Conservation (phyloP, 257 asterid species). For the Ilex asprella region DNA sequence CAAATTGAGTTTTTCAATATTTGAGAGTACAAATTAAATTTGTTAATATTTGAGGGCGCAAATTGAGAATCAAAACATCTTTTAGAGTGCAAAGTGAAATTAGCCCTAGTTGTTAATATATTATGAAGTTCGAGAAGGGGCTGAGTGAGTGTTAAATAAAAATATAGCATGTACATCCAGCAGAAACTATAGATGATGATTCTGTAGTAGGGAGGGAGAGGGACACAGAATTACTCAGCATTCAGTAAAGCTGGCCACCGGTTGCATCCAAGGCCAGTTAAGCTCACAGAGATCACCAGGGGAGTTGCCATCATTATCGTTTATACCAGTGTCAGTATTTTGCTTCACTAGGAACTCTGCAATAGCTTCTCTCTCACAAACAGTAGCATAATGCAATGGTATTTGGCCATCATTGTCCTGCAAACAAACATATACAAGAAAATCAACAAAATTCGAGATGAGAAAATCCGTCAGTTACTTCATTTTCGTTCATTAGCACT, state of each 20-base stretch:
- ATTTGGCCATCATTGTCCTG: slow-evolving; percentile 95
- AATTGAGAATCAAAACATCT: too few species aligned
- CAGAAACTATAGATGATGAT: too few species aligned
- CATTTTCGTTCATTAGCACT: too few species aligned
- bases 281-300: slow-evolving; percentile 70
- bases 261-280: slow-evolving; percentile 67
- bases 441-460: neutral
- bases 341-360: slow-evolving; percentile 76
- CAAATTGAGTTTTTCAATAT: too few species aligned
- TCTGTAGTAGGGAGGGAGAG: too few species aligned
- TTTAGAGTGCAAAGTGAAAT: too few species aligned
- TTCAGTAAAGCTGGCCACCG: slow-evolving; percentile 21
- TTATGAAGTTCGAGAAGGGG: too few species aligned
- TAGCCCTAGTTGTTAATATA: too few species aligned
- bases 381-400: slow-evolving; percentile 90
- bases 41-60: too few species aligned
- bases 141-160: too few species aligned
- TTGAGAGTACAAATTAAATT: too few species aligned
- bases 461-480: neutral
- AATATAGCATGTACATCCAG: too few species aligned
- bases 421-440: slow-evolving; percentile 9
- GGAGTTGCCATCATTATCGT: slow-evolving; percentile 65
- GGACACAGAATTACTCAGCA: slow-evolving; percentile 1
- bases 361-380: slow-evolving; percentile 75
- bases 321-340: slow-evolving; percentile 57